Base-by-base conservation (phyloP, 75 land plant species). In the Larix kaempferi region DNA sequence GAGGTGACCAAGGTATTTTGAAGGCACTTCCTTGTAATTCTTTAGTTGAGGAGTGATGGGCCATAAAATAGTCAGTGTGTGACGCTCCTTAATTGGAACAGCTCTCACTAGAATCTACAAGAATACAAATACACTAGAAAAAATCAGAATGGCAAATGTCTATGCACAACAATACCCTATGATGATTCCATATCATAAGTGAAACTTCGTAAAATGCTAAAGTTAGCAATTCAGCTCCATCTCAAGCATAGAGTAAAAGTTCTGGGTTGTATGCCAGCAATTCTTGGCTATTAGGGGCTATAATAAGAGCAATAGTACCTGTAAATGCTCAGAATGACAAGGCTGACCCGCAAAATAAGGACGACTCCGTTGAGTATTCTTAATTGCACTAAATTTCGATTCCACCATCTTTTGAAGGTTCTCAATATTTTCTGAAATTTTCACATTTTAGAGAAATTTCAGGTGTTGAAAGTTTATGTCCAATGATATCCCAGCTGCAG, bases 51-150 rank as follows among this genome's bases (percentile, higher is more conserved):
- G 99, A 78, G 91, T 84, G 29, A 90, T 83, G 54, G 94, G 94
- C 94, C 96, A 96, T 71, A 72, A 57, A 73, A 96, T 67, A 66
- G 72, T 82, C 80, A 96, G 75, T 29, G 77, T 86, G 74, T 96
- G 91, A 29, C 91, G 86, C 82, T 96, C 84, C 76, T 92, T 90
- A 61, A 93, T 82, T 52, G 94, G 99, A 54, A 96, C 89, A 57
- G 92, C 80, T 83, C 89, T 93, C 27, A 92, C 92, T 62, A 96
- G 84, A 77, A 96, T 89, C 99, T 96, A 85, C 76, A 91, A 57
- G 54, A 49, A 10, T 49, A 49, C 54, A 49, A 8, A 83, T 67
- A 12, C 54, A 6, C 41, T n/a, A 54, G 54, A 49, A 49, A 49
- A 49, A 49, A 49, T 49, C 54, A 49, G 91, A 95, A 69, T 41